These are phyloP conservation scores for Sclerotinia sclerotiorum DNA, from an alignment of 2,329 filamentous ascomycete genomes.

Conservation along the genomic window DNA sequence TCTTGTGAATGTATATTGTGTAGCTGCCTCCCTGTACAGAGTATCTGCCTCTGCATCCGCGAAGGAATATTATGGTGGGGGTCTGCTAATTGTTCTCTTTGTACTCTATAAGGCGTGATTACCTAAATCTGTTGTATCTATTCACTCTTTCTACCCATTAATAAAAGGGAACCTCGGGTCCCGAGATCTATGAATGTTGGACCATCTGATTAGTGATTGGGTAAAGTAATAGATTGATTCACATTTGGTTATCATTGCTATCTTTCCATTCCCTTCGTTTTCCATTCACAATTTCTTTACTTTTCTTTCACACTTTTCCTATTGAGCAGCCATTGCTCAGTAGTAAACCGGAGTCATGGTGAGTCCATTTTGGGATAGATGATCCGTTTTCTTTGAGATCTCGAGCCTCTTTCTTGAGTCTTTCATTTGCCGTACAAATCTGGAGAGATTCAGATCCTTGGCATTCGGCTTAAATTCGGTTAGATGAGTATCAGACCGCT, in stretches of 20 bases:
- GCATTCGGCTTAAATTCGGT: neutral
- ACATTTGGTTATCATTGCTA: neutral
- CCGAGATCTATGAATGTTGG: neutral
- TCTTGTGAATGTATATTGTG: neutral
- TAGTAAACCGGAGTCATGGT: neutral
- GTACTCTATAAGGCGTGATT: neutral
- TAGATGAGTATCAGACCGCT: too few species aligned
- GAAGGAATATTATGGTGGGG: too few species aligned
- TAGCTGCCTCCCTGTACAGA: too few species aligned
- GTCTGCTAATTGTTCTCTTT: neutral
- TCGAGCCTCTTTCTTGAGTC: neutral
- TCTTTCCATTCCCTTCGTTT: neutral
- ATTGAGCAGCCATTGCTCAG: neutral
- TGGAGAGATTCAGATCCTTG: too few species aligned
- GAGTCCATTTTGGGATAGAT: too few species aligned
- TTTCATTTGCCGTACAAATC: neutral
- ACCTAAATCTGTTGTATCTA: neutral
- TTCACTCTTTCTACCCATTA: neutral
- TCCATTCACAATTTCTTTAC: neutral
- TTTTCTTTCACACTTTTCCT: neutral
- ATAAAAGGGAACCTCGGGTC: too few species aligned
- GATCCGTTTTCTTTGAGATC: neutral
- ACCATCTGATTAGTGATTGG: neutral
- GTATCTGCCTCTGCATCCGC: too few species aligned
- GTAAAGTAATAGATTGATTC: neutral